Evolutionary conservation across 2,329 filamentous ascomycete genomes (phyloP).

Genomic region (Penicillium glabrum): DNA sequence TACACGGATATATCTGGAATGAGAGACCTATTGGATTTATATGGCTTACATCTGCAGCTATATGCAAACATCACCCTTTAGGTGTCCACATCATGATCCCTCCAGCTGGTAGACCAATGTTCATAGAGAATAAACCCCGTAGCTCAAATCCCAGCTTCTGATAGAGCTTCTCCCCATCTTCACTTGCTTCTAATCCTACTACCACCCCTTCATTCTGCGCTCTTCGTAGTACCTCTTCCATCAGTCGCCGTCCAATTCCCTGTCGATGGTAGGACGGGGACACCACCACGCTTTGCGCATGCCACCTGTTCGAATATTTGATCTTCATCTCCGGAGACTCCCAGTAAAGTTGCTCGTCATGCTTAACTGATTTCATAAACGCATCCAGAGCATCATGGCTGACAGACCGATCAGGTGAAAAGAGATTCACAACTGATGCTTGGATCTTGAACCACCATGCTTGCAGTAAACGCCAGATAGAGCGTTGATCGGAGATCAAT

Average conservation of each 20-base stretch:
- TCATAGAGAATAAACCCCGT: constrained; percentile 6
- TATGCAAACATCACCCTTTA: neutral
- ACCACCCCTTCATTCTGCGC: constrained; percentile 2
- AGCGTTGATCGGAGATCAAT: neutral
- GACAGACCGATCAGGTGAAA: constrained; percentile 7
- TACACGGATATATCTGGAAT: neutral
- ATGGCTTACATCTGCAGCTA: neutral
- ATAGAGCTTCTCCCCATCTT: constrained; percentile 9
- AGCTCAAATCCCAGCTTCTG: constrained; percentile 2
- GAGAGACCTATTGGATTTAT: neutral
- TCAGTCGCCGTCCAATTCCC: constrained; percentile 2
- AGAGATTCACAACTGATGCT: neutral
- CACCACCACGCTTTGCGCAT: constrained; percentile 7
- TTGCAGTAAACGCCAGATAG: neutral
- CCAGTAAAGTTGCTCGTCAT: constrained; percentile 3
- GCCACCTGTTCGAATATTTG: constrained; percentile 6
- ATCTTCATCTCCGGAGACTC: constrained; percentile 5
- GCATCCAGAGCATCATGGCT: neutral
- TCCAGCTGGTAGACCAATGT: constrained; percentile 1
- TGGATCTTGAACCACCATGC: neutral
- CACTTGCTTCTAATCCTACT: constrained; percentile 7
- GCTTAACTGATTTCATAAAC: neutral
- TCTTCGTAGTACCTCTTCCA: constrained; percentile 3
- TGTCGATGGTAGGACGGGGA: neutral
- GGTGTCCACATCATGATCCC: constrained; percentile 6